These are phyloP conservation scores for Magnolia changhungtana DNA, from an alignment of 164 flowering plant genomes.

Conservation along the genomic window DNA sequence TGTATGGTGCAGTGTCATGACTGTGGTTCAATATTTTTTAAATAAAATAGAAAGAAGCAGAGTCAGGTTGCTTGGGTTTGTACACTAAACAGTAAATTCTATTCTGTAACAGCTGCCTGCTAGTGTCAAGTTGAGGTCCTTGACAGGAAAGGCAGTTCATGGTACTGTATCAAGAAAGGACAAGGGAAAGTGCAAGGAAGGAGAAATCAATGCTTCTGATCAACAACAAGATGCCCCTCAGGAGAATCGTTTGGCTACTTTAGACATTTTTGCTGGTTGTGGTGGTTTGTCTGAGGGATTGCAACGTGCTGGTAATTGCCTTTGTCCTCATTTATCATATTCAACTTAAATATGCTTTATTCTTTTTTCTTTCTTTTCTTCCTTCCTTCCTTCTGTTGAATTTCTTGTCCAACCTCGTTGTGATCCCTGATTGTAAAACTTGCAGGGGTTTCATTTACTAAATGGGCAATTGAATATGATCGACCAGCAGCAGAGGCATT, in stretches of 20 bases:
- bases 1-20: too few relatives aligned
- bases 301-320: slow-evolving; percentile 57
- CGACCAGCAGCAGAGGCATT: slow-evolving; percentile 94
- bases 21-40: not conserved
- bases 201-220: slow-evolving; percentile 36
- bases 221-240: slow-evolving; percentile 22
- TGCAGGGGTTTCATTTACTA: slow-evolving; percentile 69
- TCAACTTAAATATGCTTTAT: not conserved
- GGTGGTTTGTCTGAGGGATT: slow-evolving; percentile 95
- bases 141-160: slow-evolving; percentile 21
- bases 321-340: not conserved
- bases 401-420: not conserved
- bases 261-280: slow-evolving; percentile 98
- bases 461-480: slow-evolving; percentile 99
- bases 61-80: too few relatives aligned
- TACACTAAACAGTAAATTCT: not conserved
- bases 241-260: slow-evolving; percentile 53
- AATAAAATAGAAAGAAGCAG: too few relatives aligned
- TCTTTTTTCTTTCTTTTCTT: too few relatives aligned
- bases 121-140: slow-evolving; percentile 40
- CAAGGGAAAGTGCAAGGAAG: slow-evolving; percentile 76
- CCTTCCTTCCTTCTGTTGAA: not conserved
- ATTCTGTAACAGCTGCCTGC: slow-evolving; percentile 57
- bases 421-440: slow-evolving; percentile 10
- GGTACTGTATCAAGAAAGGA: slow-evolving; percentile 52